Evolutionary conservation across 331 rosid species (phyloP), one percentile per base, ranked within the genome.

Genomic region (Stylosanthes scabra): DNA sequence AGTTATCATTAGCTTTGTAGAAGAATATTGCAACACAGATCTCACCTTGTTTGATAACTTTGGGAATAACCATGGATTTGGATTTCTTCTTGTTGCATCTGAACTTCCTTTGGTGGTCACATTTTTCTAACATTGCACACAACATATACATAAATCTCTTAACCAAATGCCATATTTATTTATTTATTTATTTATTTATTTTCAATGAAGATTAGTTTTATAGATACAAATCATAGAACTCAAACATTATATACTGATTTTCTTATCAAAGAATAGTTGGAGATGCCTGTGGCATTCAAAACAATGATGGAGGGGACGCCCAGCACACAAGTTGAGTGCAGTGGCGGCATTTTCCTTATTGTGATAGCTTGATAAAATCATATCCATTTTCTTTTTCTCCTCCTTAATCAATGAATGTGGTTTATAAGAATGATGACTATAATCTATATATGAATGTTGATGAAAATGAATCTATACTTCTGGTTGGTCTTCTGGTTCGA

Each of bases 261-360:
- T 60, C 1, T 14, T 15, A 79, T 70, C 76, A 41, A 13, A 13
- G 69, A 76, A 52, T 44, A 59, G 75, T 27, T 15, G 37, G 10
- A 64, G 7, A 46, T 52, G 58, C 28, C 34, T 34, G 31, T 62
- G 39, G 45, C 74, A 74, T 20, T 74, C 39, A 34, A 72, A 81
- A 83, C 85, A 83, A 81, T 81, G 75, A 77, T 73, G 82, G 60
- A 68, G 66, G 15, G 70, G 57, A 51, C 63, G 63, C 74, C 85
- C 81, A 65, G 68, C 86, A 81, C 88, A 81, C 85, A 83, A 15
- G 73, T 61, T 81, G 41, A 60, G 85, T 83, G 87, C 75, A 58
- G 81, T 64, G 88, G 87, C 64, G 67, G 51, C 61, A 61, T 83
- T 52, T 64, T 56, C 42, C 68, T 88, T 83, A 78, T 81, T 59